Conservation (phyloP, 345 rosid species). For the Combretum micranthum region DNA sequence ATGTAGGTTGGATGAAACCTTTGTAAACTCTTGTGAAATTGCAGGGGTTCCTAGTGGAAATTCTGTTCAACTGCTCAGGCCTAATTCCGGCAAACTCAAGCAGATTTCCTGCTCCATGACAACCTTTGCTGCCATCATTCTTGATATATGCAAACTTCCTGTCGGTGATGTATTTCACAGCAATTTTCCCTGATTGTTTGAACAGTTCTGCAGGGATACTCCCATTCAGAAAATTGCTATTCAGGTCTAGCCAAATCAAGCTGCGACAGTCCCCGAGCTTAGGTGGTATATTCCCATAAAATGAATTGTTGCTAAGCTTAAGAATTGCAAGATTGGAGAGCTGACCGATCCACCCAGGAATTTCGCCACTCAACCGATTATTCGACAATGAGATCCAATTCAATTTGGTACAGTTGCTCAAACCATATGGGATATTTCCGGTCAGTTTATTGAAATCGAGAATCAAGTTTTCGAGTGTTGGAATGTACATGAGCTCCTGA, state of each 20-base stretch:
- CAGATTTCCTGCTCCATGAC: slow-evolving; percentile 93
- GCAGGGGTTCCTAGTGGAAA: slow-evolving; percentile 86
- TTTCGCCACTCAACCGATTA: slow-evolving; percentile 61
- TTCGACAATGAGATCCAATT: slow-evolving; percentile 88
- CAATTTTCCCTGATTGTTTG: slow-evolving; percentile 51
- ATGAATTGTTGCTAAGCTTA: slow-evolving; percentile 83
- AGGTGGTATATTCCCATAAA: slow-evolving; percentile 61
- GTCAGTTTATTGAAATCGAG: slow-evolving; percentile 76
- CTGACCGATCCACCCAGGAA: slow-evolving; percentile 64
- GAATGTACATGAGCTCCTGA: slow-evolving; percentile 55
- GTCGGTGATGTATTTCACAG: slow-evolving; percentile 74
- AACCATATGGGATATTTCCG: slow-evolving; percentile 68
- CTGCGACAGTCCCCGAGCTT: slow-evolving; percentile 73
- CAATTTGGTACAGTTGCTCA: slow-evolving; percentile 68
- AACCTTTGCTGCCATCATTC: slow-evolving; percentile 96
- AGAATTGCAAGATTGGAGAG: slow-evolving; percentile 66
- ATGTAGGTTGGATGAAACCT: slow-evolving; percentile 73
- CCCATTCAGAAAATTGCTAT: slow-evolving; percentile 72
- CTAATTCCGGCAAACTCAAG: slow-evolving; percentile 91
- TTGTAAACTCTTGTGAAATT: slow-evolving; percentile 78
- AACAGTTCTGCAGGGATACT: slow-evolving; percentile 65
- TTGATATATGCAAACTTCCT: slow-evolving; percentile 89
- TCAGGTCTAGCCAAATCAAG: slow-evolving; percentile 91
- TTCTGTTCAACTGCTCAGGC: slow-evolving; percentile 52
- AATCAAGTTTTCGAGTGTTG: slow-evolving; percentile 73